Percentiles rank a stretch among this genome's conserved stretches.
Conservation (phyloP, 208 protist species). For the Kentomonas sorsogonicus region DNA sequence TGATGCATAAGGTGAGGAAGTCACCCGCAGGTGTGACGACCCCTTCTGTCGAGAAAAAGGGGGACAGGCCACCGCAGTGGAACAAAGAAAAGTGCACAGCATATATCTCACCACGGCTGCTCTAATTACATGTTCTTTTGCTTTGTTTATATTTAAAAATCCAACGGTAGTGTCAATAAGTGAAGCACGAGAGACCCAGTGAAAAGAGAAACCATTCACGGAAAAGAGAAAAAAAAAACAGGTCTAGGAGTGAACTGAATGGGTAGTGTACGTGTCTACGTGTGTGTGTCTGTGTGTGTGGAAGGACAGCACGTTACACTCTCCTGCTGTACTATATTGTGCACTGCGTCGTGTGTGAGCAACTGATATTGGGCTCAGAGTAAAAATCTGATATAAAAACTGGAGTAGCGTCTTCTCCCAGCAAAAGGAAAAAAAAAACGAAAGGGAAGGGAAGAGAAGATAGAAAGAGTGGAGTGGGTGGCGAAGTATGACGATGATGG, state of each 20-base stretch:
- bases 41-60: no score
- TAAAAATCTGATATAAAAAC: not conserved
- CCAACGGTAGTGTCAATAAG: not conserved
- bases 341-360: conserved; percentile 6
- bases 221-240: conserved; percentile 13
- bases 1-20: no score
- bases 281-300: not conserved
- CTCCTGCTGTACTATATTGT: no score
- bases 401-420: not conserved
- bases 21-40: no score
- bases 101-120: not conserved
- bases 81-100: not conserved
- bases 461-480: conserved; percentile 1
- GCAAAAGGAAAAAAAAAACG: conserved; percentile 1
- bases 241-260: not conserved
- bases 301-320: no score
- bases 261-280: not conserved
- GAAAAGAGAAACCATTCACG: not conserved
- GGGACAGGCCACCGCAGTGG: no score
- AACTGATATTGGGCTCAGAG: not conserved
- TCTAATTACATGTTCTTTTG: not conserved
- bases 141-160: conserved; percentile 10
- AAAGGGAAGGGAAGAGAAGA: conserved; percentile 7
- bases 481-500: no score
- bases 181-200: not conserved